Base-by-base conservation (phyloP, 306 rosid genomes). In the Rubus parviflorus region DNA sequence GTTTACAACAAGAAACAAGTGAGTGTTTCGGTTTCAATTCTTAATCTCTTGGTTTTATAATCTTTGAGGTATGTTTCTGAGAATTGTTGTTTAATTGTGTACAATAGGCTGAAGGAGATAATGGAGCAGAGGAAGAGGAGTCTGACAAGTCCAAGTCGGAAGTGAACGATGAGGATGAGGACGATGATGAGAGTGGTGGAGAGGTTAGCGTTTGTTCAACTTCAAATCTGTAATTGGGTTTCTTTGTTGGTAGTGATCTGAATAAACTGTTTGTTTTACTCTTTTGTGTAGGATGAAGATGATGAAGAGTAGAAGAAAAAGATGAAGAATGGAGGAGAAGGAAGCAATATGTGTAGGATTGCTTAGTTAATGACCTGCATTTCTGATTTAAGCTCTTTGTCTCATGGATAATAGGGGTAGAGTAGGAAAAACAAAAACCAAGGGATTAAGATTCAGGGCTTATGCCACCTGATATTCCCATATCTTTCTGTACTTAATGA, bases 121-220 rank as follows among this genome's bases (percentile, higher is more conserved):
- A 81, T 42, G 86, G 85, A n/a, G 90, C 75, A 0, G 96, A 90
- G 52, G 98, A 90, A 53, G 91, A 94, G 2, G 98, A 89, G 45
- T 94, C 98, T 0, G 98, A 94, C 75, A 94, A 90, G 81, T 94
- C 98, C 10, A 92, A 87, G 73, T 92, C 98, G 1, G 97, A 94
- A 74, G 93, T 94, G 73, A 75, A 94, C 23, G 97, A 94, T 0
- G 97, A 91, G 1, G 97, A 93, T 0, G 98, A 90, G 1, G 97
- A 88, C 0, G 98, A 89, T 22, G 97, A 88, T 51, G 81, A 66
- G 78, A 85, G 88, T 2, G 91, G 86, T 13, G 91, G 79, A 53
- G 92, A 86, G 82, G 92, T 88, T 22, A 8, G 53, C 8, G 0
- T 22, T 0, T 30, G 2, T 62, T 12, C 12, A 0, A 2, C 20